phyloP scores from a whole-genome alignment of 208 protist genomes.

The Spongospora subterranea region DNA sequence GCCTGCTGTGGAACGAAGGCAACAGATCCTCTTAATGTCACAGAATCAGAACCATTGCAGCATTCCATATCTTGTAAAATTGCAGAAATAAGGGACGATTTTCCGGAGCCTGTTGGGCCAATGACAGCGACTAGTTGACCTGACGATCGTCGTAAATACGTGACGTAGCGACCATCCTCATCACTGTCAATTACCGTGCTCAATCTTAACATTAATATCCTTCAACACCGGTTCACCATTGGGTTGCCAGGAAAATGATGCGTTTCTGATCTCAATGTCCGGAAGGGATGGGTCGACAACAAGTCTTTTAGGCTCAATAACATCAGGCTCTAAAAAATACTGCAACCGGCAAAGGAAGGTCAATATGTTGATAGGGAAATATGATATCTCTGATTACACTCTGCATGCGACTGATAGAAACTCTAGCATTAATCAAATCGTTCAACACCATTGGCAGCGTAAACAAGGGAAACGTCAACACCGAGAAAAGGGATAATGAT shows the following conservation, averaged over 20 bases:
- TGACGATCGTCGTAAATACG: slow-evolving; percentile 1
- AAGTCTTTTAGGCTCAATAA: background rate
- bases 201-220: background rate
- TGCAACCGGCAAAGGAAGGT: background rate
- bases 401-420: background rate
- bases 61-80: slow-evolving; percentile 76
- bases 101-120: slow-evolving; percentile 74
- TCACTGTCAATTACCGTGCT: background rate
- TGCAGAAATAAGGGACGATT: slow-evolving; percentile 75
- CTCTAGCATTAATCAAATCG: background rate
- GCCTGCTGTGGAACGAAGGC: slow-evolving; percentile 83
- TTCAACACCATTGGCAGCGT: background rate
- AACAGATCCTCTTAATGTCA: slow-evolving; percentile 55
- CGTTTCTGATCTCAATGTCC: background rate
- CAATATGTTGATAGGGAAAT: background rate
- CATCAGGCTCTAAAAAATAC: slow-evolving; percentile 13
- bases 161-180: background rate
- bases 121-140: slow-evolving; percentile 57
- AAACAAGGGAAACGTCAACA: slow-evolving; percentile 52
- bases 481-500: slow-evolving; percentile 1
- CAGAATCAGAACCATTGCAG: background rate
- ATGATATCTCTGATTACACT: background rate
- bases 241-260: background rate
- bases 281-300: background rate
- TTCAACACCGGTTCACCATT: background rate